Evolutionary conservation across 257 asterid genomes (phyloP), one percentile per base, ranked within the genome.

Genomic region (Coffea eugenioides): DNA sequence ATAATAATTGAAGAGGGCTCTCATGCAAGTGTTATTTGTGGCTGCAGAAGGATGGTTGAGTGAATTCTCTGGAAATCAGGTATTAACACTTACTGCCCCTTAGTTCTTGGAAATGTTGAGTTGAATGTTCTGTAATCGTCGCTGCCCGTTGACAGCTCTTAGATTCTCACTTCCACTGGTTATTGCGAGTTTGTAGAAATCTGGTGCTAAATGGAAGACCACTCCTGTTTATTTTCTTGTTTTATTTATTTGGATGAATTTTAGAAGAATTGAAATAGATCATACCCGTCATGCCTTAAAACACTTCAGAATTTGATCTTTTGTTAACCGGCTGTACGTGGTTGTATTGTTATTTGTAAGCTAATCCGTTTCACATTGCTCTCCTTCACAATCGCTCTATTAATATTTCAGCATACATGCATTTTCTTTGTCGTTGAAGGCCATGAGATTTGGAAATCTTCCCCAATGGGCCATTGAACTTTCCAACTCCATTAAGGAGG

Each of bases 391-490:
- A 16, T 20, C 20, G n/a, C 25, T 39, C 43, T 57, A 57, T 16
- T 3, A 0, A 57, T 1, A 25, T 57, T 57, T 57, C 7, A 57
- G 18, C 6, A 18, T 15, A 13, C 46, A 8, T 69, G 56, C 73
- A 73, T 46, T 75, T 68, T 23, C 36, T 77, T 57, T 52, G 43
- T 39, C 5, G 1, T 21, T 83, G 80, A 88, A 93, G 98, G 98
- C 97, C 41, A 93, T 93, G 99, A 93, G 92, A 85, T 95, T 95
- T 79, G 99, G 99, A 65, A 86, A 95, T 84, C 94, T 95, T 12
- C 98, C 98, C 51, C 80, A 79, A 20, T 93, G 99, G 97, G 98
- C 99, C 31, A 73, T 83, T 70, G 92, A 92, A 68, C 91, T 93
- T 75, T 90, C 96, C 36, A 65, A 76, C 76, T 57, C 78, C 14